Conservation (phyloP, 73 alveolate genomes). For the Paramecium sexaurelia region DNA sequence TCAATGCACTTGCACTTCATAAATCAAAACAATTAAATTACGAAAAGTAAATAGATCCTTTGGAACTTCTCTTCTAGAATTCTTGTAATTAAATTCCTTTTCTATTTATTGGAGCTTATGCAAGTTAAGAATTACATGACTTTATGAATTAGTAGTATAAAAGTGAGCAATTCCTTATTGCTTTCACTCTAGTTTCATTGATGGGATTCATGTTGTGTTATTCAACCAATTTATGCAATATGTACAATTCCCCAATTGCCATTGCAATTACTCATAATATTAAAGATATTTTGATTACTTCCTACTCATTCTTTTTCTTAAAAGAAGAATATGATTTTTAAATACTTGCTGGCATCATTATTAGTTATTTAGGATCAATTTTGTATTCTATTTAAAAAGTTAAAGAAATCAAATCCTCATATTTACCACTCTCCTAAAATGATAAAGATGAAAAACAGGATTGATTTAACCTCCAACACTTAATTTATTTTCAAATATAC, state of each 20-base stretch:
- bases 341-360: conserved; percentile 7
- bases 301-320: conserved; percentile 23
- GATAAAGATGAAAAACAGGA: not conserved
- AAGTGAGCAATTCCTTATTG: not conserved
- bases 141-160: not conserved
- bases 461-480: not conserved
- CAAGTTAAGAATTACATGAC: not conserved
- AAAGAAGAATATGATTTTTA: conserved; percentile 20
- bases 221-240: conserved; percentile 40
- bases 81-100: conserved; percentile 46
- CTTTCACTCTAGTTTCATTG: not conserved
- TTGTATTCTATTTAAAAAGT: conserved; percentile 6
- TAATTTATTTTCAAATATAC: not conserved
- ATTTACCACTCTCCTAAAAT: not conserved
- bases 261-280: conserved; percentile 49
- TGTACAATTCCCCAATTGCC: conserved; percentile 49
- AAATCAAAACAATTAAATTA: not conserved
- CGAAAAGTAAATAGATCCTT: not conserved
- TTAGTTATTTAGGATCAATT: conserved; percentile 47
- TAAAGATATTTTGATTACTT: conserved; percentile 24
- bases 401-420: not conserved
- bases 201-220: conserved; percentile 15
- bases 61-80: conserved; percentile 37
- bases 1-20: conserved; percentile 44
- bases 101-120: conserved; percentile 44